Evolutionary conservation across 1,284 basidiomycete species (phyloP), one percentile per base, ranked within the genome.

Genomic region (Marasmius fiardii): DNA sequence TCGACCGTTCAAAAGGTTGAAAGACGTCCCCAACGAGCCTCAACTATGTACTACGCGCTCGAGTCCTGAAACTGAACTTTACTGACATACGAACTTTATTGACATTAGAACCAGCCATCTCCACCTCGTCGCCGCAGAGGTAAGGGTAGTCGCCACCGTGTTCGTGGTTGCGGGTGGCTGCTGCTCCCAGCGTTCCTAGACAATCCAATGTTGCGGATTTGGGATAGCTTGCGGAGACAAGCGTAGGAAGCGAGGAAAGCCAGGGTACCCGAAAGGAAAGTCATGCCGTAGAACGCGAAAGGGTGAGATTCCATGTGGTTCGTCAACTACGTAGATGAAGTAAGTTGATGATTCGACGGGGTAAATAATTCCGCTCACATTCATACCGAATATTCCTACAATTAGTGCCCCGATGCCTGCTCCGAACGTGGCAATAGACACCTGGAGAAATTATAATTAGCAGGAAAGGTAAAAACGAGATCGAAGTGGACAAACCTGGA

Each of bases 321-420:
- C 63, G 74, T 77, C 70, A 92, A 74, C 89, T 89, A 68, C 43
- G 61, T 51, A 49, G 60, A 58, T 58, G 57, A 53, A 45, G 51
- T 54, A 52, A 63, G 61, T 57, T 61, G 53, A 60, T 37, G 20
- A n/a, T 44, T 26, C 39, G 33, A 26, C 47, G 37, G 56, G 21
- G 54, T 35, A 50, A 39, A 21, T 43, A 54, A 71, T 14, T 76
- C 88, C 28, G 28, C 28, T 68, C 65, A 94, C 90, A 71, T 97
- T 98, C 95, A 98, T 98, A 23, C 95, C 95, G 64, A 97, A 97
- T 10, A 97, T 65, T 3, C 95, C 94, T 41, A 94, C 93, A 18
- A 96, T 75, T 21, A 98, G 77, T n/a, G 95, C 93, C 0, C 95
- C 95, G n/a, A 86, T 82, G 11, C 92, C 93, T 56, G 98, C 81